Percentiles rank a stretch among this genome's conserved stretches.
Evolutionary conservation across 768 basidiomycete genomes (phyloP).

Genomic region (Symmetrospora coprosmae): DNA sequence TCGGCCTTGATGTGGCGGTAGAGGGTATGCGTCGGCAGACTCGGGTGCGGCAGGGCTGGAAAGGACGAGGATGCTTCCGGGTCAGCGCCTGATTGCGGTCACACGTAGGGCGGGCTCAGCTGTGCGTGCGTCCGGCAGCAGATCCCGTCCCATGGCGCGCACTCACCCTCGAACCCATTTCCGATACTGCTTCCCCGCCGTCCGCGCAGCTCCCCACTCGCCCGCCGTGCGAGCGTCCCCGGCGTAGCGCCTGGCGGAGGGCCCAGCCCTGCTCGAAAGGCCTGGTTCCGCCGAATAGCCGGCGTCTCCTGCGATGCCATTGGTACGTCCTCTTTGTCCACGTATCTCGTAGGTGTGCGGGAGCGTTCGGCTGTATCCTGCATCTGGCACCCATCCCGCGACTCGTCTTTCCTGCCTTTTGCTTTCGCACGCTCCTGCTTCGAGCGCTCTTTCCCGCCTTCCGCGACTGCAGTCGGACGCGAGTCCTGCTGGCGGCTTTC

Average conservation of each 20-base stretch:
- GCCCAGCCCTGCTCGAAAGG: slow-evolving; percentile 6
- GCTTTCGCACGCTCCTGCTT: neutral
- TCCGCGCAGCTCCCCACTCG: slow-evolving; percentile 12
- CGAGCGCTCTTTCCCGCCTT: neutral
- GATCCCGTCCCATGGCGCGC: neutral
- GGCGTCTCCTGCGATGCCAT: slow-evolving; percentile 14
- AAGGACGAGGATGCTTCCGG: neutral
- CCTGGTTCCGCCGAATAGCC: slow-evolving; percentile 11
- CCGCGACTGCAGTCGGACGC: neutral
- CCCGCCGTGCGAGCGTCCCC: neutral
- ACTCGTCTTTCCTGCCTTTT: neutral
- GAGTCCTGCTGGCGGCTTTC: neutral
- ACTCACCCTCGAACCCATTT: slow-evolving; percentile 18
- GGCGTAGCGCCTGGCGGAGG: neutral
- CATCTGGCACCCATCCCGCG: neutral
- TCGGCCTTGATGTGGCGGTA: neutral
- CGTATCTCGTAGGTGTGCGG: slow-evolving; percentile 8
- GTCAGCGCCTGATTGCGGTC: neutral
- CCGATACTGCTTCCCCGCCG: slow-evolving; percentile 18
- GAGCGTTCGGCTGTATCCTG: neutral
- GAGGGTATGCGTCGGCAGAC: neutral
- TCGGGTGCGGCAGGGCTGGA: slow-evolving; percentile 12
- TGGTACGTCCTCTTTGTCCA: neutral
- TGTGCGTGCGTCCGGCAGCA: neutral
- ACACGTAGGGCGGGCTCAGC: neutral